phyloP scores from a whole-genome alignment of 148 eudicot species.

The Polygonum aviculare region DNA sequence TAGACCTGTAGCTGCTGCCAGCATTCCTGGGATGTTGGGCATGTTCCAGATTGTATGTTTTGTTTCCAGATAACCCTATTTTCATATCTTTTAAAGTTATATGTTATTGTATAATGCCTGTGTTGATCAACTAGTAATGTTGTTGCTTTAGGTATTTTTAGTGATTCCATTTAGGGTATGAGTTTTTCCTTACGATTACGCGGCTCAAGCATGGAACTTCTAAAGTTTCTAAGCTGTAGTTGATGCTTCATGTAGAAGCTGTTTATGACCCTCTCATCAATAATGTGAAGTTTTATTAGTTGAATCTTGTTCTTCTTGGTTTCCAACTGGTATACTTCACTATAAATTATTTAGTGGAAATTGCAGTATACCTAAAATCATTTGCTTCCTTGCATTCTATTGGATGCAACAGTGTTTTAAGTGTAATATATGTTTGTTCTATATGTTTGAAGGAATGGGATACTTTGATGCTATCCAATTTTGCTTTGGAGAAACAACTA shows the following conservation, averaged over 20 bases:
- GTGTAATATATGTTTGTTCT: neutral
- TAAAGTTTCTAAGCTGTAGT: neutral
- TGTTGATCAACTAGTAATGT: neutral
- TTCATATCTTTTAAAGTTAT: neutral
- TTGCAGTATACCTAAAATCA: neutral
- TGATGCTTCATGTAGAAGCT: neutral
- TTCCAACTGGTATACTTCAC: neutral
- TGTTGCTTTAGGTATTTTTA: neutral
- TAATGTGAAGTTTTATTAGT: neutral
- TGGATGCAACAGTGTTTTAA: neutral
- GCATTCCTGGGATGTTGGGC: conserved; percentile 98
- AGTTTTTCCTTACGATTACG: neutral
- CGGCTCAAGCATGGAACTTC: neutral
- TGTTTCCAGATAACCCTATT: neutral
- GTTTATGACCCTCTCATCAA: neutral
- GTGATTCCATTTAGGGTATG: neutral
- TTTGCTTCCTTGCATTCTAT: neutral
- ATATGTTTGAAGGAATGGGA: conserved; percentile 74
- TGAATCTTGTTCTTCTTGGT: neutral
- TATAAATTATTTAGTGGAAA: neutral
- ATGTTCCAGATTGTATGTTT: conserved; percentile 89
- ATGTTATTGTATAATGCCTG: neutral
- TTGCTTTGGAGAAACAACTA: conserved; percentile 88
- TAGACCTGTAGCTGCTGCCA: conserved; percentile 88
- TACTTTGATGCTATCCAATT: conserved; percentile 85